Base-by-base conservation (phyloP, 1,284 basidiomycete genomes). In the Vanrija sp. region DNA sequence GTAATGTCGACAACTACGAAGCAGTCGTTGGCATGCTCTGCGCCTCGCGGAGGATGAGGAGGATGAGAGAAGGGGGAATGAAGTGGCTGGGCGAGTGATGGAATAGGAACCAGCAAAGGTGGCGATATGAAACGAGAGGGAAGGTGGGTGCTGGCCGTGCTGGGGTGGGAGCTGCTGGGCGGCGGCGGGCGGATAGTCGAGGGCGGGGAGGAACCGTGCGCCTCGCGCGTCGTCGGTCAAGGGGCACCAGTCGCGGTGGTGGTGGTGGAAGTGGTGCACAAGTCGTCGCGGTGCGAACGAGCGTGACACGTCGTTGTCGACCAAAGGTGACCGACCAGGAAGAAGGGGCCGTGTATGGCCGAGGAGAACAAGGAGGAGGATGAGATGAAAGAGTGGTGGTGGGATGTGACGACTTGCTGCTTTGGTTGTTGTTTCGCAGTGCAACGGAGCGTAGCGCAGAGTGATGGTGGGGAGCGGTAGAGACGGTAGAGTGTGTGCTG, bases 291-390 rank as follows among this genome's bases (percentile, higher is more conserved):
- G 39, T 40, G 39, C 16, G 39, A 15, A 15, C 39, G 39, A 40
- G 40, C 40, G 40, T 21, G 19, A 42, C n/a, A 21, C 40, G n/a
- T 28, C 28, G 3, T 6, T 42, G 21, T 23, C 21, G 21, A 23
- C n/a, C 40, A 42, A 21, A n/a, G 40, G 39, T 40, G 39, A n/a
- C 16, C 39, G 39, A 40, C 18, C 6, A 10, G 15, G 40, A 21
- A 18, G 9, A 21, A 10, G 16, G 16, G 7, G 40, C n/a, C 19
- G 6, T 8, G n/a, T n/a, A 42, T 40, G 39, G 59, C 58, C 7
- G 58, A 58, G 3, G 65, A 61, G 0, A 65, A 64, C 3, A 65
- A 58, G 16, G 71, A 70, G 19, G 8, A 19, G 40, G 7, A n/a
- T n/a, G 40, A 42, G 40, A 42, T 18, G 40, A 42, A n/a, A 10